Evolutionary conservation across 2,329 filamentous ascomycete genomes (phyloP), one percentile per base, ranked within the genome.

Genomic region (Phyllosticta ampelicida): DNA sequence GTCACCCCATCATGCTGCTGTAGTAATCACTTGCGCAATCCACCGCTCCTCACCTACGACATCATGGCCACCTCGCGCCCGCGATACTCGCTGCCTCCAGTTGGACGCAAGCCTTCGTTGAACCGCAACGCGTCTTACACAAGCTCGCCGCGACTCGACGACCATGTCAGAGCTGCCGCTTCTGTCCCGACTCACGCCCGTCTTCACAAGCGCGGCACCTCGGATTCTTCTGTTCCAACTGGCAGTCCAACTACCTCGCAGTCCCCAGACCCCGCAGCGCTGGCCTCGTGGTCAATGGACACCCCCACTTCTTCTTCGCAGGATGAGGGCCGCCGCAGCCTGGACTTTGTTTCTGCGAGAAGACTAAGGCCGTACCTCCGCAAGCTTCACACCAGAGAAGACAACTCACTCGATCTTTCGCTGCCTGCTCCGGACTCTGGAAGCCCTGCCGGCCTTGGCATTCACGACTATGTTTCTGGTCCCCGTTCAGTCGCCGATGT

Each of bases 281-380:
- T 30, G 56, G 56, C 44, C 60, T 64, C 23, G 28, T 20, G 36
- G 11, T 44, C 48, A 11, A 48, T 58, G 44, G 55, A 54, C 54
- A 21, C 54, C 30, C 55, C 50, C 59, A 36, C 36, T 18, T 44
- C 36, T 18, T n/a, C 36, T n/a, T 44, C 36, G 20, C 59, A 60
- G 13, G 55, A 58, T n/a, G 51, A 60, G 48, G 50, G 54, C 8
- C 53, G 54, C 44, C 54, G 57, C 20, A 59, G 60, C 65, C 54
- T 61, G 64, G 21, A 60, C 64, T n/a, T 58, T 55, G 29, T 60
- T 64, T 59, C 63, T 65, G 55, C 64, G 66, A 64, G 59, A 57
- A 80, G 79, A 66, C 76, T 80, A 67, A 82, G 82, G 66, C 79
- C 80, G 2, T 77, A 81, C 60, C 70, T 81, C 55, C 76, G 78